A percentile compares a stretch with the other conserved stretches of the same genome.
phyloP scores from a whole-genome alignment of 23 red algal species.

The Chondrus crispus region DNA sequence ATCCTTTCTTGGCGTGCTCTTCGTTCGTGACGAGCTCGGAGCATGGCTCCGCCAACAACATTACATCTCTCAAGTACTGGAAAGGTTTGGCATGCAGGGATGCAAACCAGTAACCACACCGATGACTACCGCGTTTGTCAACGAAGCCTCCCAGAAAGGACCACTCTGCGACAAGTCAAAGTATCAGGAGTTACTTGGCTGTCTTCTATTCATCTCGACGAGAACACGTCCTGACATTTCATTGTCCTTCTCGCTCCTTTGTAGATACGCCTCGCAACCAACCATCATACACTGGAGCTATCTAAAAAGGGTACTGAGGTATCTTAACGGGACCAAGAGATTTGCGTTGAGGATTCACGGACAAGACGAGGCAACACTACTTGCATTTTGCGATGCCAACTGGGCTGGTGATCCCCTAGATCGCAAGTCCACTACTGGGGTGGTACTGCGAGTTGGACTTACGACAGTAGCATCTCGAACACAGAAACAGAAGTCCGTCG shows the following conservation, averaged over 20 bases:
- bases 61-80: neutral
- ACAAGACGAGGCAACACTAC: neutral
- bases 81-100: neutral
- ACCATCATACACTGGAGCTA: neutral
- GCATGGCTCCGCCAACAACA: neutral
- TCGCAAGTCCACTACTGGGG: slow-evolving; percentile 7
- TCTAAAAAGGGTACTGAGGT: neutral
- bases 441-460: neutral
- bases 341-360: neutral
- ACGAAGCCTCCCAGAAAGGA: neutral
- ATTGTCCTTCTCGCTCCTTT: neutral
- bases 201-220: neutral
- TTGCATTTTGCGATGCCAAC: slow-evolving; percentile 10
- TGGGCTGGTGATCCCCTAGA: neutral
- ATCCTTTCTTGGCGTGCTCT: neutral
- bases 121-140: neutral
- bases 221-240: neutral
- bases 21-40: neutral
- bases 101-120: neutral
- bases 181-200: neutral
- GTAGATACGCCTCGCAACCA: neutral
- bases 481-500: slow-evolving; percentile 5
- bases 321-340: neutral
- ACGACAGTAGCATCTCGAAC: neutral
- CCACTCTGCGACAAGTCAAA: neutral